A percentile compares a stretch with the other conserved stretches of the same genome.
phyloP scores from a whole-genome alignment of 1,139 yeast genomes.

The Debaryomycetaceae sp. region DNA sequence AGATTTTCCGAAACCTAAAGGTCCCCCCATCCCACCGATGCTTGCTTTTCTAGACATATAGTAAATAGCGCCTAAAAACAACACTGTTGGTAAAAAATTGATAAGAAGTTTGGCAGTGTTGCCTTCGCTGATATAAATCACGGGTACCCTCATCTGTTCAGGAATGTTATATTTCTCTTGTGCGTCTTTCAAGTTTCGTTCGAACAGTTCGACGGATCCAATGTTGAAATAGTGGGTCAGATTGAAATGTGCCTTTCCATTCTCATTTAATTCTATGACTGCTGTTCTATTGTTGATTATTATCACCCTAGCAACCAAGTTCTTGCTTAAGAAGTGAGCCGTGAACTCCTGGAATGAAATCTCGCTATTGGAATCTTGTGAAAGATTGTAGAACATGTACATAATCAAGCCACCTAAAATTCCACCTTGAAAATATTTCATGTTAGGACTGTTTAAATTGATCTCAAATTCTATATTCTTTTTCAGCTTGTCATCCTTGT shows the following conservation, averaged over 20 bases:
- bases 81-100: slow-evolving; percentile 76
- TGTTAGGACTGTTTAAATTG: slow-evolving; percentile 22
- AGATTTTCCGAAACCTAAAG: slow-evolving; percentile 62
- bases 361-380: slow-evolving; percentile 25
- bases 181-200: slow-evolving; percentile 70
- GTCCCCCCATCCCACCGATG: slow-evolving; percentile 57
- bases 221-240: slow-evolving; percentile 57
- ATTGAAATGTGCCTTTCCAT: slow-evolving; percentile 28
- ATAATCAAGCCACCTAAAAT: slow-evolving; percentile 23
- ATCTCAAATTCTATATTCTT: slow-evolving; percentile 21
- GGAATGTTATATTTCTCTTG: slow-evolving; percentile 69
- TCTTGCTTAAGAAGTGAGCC: slow-evolving; percentile 37
- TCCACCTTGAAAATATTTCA: slow-evolving; percentile 30
- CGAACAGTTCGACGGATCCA: slow-evolving; percentile 92
- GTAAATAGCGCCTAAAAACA: slow-evolving; percentile 82
- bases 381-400: slow-evolving; percentile 14
- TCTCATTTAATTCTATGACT: slow-evolving; percentile 36
- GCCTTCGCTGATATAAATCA: slow-evolving; percentile 71
- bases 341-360: slow-evolving; percentile 46
- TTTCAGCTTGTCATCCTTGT: slow-evolving; percentile 9
- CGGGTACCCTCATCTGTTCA: slow-evolving; percentile 70
- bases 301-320: slow-evolving; percentile 32
- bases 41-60: slow-evolving; percentile 62
- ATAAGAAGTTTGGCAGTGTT: slow-evolving; percentile 58
- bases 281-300: slow-evolving; percentile 42